Evolutionary conservation across 2,329 filamentous ascomycete genomes (phyloP).

Genomic region (Fusarium sp.): DNA sequence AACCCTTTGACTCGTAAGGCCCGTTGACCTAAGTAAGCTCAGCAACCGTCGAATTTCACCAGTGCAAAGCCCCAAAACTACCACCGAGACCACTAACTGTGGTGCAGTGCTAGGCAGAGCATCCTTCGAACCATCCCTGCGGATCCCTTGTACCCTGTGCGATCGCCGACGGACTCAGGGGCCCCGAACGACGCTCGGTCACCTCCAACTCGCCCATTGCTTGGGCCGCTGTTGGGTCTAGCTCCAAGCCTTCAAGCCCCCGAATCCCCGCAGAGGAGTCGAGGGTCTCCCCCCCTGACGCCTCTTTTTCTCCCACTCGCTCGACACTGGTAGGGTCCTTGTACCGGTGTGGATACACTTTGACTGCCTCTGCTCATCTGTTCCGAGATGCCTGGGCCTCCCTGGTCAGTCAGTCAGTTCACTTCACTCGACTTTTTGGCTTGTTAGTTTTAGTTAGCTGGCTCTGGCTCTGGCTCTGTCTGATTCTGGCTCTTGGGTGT

Average conservation of each 20-base stretch:
- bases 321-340: slow-evolving; percentile 24
- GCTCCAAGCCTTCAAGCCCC: slow-evolving; percentile 38
- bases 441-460: slow-evolving; percentile 15
- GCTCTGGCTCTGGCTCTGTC: neutral
- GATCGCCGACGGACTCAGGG: slow-evolving; percentile 43
- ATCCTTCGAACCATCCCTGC: slow-evolving; percentile 21
- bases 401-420: slow-evolving; percentile 33
- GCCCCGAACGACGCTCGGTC: slow-evolving; percentile 43
- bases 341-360: slow-evolving; percentile 27
- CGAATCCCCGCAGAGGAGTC: slow-evolving; percentile 41
- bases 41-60: slow-evolving; percentile 13
- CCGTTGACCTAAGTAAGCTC: slow-evolving; percentile 15
- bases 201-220: slow-evolving; percentile 33
- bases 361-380: slow-evolving; percentile 32
- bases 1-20: slow-evolving; percentile 19
- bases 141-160: slow-evolving; percentile 32
- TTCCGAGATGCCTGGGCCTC: slow-evolving; percentile 27
- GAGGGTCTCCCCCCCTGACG: slow-evolving; percentile 42
- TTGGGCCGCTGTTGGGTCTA: slow-evolving; percentile 42
- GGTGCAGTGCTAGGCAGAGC: slow-evolving; percentile 16
- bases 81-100: neutral
- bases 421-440: slow-evolving; percentile 27
- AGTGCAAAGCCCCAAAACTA: slow-evolving; percentile 4
- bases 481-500: neutral
- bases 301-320: slow-evolving; percentile 37